Evolutionary conservation across 768 basidiomycete species (phyloP).

Genomic region (Tricholoma furcatifolium): DNA sequence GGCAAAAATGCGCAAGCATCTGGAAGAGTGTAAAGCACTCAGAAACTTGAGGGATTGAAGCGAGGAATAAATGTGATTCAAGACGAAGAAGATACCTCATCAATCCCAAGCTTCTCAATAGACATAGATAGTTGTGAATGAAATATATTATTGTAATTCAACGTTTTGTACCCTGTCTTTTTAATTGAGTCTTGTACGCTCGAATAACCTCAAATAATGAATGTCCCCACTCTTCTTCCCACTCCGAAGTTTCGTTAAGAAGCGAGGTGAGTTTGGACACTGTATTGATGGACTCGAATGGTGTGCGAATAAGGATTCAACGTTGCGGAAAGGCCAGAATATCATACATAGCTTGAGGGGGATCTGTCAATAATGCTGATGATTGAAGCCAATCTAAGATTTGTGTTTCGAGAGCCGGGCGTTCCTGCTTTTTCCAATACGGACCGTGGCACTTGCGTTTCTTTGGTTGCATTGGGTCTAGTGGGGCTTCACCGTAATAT

Average conservation of each 20-base stretch:
- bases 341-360: constrained; percentile 14
- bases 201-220: background rate
- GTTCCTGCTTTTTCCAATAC: constrained; percentile 15
- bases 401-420: constrained; percentile 8
- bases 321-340: constrained; percentile 16
- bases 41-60: background rate
- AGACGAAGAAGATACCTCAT: background rate
- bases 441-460: background rate
- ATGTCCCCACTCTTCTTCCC: constrained; percentile 20
- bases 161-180: too few species aligned
- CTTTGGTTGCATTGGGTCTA: background rate
- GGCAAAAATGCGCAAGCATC: too few species aligned
- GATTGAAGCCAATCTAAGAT: constrained; percentile 19
- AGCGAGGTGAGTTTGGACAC: constrained; percentile 7
- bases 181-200: background rate
- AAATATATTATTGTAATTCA: too few species aligned
- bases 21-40: too few species aligned
- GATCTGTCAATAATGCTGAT: constrained; percentile 7
- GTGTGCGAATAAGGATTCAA: constrained; percentile 11
- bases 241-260: constrained; percentile 20
- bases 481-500: background rate
- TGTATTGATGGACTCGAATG: constrained; percentile 1
- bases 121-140: too few species aligned
- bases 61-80: background rate
- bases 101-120: background rate